Evolutionary conservation across 1,139 yeast genomes (phyloP).

Genomic region (Zygoascus hellenicus): DNA sequence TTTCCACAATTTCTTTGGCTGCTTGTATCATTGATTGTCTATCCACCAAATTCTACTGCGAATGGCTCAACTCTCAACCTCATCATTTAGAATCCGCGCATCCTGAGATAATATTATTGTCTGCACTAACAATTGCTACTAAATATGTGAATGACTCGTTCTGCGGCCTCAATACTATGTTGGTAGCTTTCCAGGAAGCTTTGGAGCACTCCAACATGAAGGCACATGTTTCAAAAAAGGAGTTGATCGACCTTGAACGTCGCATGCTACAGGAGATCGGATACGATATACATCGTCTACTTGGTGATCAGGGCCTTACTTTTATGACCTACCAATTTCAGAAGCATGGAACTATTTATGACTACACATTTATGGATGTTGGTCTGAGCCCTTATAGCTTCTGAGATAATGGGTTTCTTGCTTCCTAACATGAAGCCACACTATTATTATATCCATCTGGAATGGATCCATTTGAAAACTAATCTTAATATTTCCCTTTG

Average conservation of each 20-base stretch:
- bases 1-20: slow-evolving; percentile 12
- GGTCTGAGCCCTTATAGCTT: neutral
- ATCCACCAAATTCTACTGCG: slow-evolving; percentile 16
- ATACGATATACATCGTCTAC: slow-evolving; percentile 14
- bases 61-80: slow-evolving; percentile 17
- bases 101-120: slow-evolving; percentile 17
- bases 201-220: slow-evolving; percentile 7
- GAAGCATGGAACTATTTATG: slow-evolving; percentile 11
- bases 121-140: slow-evolving; percentile 15
- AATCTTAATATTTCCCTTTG: neutral
- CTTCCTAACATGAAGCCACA: no score
- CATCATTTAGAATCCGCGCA: slow-evolving; percentile 13
- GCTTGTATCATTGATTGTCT: slow-evolving; percentile 18
- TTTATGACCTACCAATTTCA: slow-evolving; percentile 15
- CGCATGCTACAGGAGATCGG: slow-evolving; percentile 16
- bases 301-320: slow-evolving; percentile 12
- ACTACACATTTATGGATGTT: slow-evolving; percentile 9
- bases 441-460: no score
- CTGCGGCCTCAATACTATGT: slow-evolving; percentile 9
- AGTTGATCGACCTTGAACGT: slow-evolving; percentile 14
- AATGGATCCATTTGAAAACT: no score
- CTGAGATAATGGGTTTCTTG: neutral
- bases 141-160: slow-evolving; percentile 16
- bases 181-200: slow-evolving; percentile 9
- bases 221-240: slow-evolving; percentile 10